Base-by-base conservation (phyloP, 164 flowering plant genomes). In the Protea cynaroides region DNA sequence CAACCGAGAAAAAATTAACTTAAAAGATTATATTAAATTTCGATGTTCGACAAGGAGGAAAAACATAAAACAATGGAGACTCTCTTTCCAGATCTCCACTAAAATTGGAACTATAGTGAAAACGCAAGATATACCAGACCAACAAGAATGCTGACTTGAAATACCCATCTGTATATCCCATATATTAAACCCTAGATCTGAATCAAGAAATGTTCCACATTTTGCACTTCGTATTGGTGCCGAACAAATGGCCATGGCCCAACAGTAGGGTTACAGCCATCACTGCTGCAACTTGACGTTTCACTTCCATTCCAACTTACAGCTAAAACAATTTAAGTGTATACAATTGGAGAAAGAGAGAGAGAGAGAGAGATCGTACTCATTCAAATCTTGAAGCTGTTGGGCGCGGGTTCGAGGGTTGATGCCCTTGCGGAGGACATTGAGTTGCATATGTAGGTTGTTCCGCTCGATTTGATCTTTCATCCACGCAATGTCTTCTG, bases 331-430 rank as follows among this genome's bases (percentile, higher is more conserved):
- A 49, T 49, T 14, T 14, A 15, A 49, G 17, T 4, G 6, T 2
- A 15, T 18, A 49, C 7, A 18, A 6, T 15, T n/a, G 17, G 6
- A 22, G 37, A 58, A 21, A 69, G 57, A 63, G 36, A 61, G 59
- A 51, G 57, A 38, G 58, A 38, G 61, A 22, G 55, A 56, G 55
- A 38, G 43, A 56, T 37, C 59, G 50, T 70, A 91, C 95, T 79
- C 76, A 5, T 58, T 43, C 24, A 90, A 85, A 84, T 90, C 96
- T 65, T 87, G 76, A 36, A 90, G 86, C 69, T 93, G 98, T 67
- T 90, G 86, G 44, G 76, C 83, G 29, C 97, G 77, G 25, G 98
- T 82, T 19, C 98, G 85, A 51, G 98, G 98, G 61, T 93, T 93
- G 34, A 93, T 93, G 58, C 98, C 98, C 64, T 93, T 93, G 4